Conservation (phyloP, 1,284 basidiomycete genomes). For the Fomitopsis pinicola region DNA sequence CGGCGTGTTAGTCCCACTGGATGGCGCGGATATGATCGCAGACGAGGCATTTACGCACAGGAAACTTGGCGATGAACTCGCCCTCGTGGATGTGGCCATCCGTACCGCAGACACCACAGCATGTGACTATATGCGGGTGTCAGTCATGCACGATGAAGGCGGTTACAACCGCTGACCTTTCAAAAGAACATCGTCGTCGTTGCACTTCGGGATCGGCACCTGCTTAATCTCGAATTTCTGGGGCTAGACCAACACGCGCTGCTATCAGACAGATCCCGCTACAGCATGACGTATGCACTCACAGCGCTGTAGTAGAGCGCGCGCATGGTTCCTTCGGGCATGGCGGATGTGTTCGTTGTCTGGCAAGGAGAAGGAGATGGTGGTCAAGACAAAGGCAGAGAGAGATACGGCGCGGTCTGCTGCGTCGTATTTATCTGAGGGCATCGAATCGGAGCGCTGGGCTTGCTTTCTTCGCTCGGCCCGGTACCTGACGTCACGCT, state of each 20-base stretch:
- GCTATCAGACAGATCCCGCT: slow-evolving; percentile 4
- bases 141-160: background rate
- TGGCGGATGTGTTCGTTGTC: slow-evolving; percentile 16
- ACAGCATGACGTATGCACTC: slow-evolving; percentile 19
- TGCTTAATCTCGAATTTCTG: slow-evolving; percentile 30
- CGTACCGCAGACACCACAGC: slow-evolving; percentile 35
- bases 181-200: slow-evolving; percentile 49
- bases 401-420: background rate
- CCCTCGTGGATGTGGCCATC: slow-evolving; percentile 55
- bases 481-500: slow-evolving; percentile 8
- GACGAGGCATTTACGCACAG: slow-evolving; percentile 24
- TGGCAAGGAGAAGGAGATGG: slow-evolving; percentile 2
- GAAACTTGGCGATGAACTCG: slow-evolving; percentile 55
- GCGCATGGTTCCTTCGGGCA: slow-evolving; percentile 41
- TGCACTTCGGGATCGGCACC: slow-evolving; percentile 41
- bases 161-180: slow-evolving; percentile 33
- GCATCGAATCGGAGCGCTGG: background rate
- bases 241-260: slow-evolving; percentile 21
- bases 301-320: slow-evolving; percentile 34
- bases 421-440: slow-evolving; percentile 6
- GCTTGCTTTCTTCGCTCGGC: background rate
- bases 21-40: slow-evolving; percentile 1
- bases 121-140: slow-evolving; percentile 17
- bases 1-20: slow-evolving; percentile 7
- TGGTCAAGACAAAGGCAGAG: slow-evolving; percentile 5